Evolutionary conservation across 495 filamentous ascomycete species (phyloP), one percentile per base, ranked within the genome.

Genomic region (Chaetomium fimeti): DNA sequence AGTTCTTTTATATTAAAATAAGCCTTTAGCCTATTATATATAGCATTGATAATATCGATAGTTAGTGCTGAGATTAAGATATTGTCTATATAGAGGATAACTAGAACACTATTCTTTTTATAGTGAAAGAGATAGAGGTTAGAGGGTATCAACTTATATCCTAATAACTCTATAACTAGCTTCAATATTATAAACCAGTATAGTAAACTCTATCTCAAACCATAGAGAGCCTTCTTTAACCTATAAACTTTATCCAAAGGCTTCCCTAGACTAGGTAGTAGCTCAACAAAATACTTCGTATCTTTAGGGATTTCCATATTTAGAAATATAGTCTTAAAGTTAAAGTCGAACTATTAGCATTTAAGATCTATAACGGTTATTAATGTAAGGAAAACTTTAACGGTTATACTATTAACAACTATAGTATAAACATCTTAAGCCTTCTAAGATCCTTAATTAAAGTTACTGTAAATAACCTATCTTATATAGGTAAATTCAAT

Each of bases 271-370:
- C 52, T 28, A 13, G 7, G 2, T 1, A 42, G 64, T 11, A 36
- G 52, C 4, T 40, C 4, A 1, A 66, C 24, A 12, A 57, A 66
- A n/a, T 57, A 62, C 0, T 48, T 8, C 0, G 8, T 18, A 2
- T 3, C 25, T 15, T 27, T 2, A 1, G 57, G 57, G 48, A 66
- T 61, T 0, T 24, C 13, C 11, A 38, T 28, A 29, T 66, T 66
- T 0, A 66, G 13, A 5, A 66, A 66, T 11, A 43, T 53, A 0
- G 24, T 62, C 5, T 62, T 58, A 29, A 66, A 66, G 59, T 62
- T 58, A 29, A 66, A 66, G 59, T 66, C 53, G 20, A 57, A 66
- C 15, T 66, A 22, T 11, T n/a, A 1, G 48, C 2, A 53, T 45
- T 64, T 32, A 12, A 58, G 28, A 25, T 64, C 29, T 1, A 18